A percentile compares a stretch with the other conserved stretches of the same genome.
phyloP scores from a whole-genome alignment of 306 rosid species.

The Lathyrus tuberosus region DNA sequence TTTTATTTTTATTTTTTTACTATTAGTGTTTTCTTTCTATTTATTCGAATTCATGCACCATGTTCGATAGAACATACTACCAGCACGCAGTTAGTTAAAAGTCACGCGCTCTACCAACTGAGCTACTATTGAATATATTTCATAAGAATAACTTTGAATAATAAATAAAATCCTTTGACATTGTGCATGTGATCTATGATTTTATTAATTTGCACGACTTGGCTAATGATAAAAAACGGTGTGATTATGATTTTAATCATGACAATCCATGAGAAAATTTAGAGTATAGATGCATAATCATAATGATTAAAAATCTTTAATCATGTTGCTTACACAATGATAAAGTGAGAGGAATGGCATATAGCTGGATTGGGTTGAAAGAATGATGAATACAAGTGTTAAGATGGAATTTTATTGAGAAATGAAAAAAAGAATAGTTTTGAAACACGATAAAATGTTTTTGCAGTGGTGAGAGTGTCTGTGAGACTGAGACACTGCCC shows the following conservation, averaged over 20 bases:
- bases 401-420: too few species aligned
- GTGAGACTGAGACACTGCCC: constrained; percentile 17
- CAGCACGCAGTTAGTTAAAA: too few species aligned
- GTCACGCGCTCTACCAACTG: too few species aligned
- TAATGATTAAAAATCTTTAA: constrained; percentile 12
- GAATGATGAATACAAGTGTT: neutral
- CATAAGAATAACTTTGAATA: neutral
- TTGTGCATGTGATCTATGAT: neutral
- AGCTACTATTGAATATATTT: too few species aligned
- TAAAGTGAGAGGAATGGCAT: neutral
- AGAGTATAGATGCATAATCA: neutral
- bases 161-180: neutral
- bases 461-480: neutral
- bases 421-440: constrained; percentile 5
- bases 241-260: constrained; percentile 14
- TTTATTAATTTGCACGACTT: too few species aligned
- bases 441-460: constrained; percentile 25
- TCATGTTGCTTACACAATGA: neutral
- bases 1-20: neutral
- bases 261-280: constrained; percentile 22
- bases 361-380: neutral
- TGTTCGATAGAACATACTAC: too few species aligned
- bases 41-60: too few species aligned
- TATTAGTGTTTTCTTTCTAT: neutral
- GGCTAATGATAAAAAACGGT: constrained; percentile 16